phyloP scores from a whole-genome alignment of 495 filamentous ascomycete genomes.

The Wilcoxina mikolae region DNA sequence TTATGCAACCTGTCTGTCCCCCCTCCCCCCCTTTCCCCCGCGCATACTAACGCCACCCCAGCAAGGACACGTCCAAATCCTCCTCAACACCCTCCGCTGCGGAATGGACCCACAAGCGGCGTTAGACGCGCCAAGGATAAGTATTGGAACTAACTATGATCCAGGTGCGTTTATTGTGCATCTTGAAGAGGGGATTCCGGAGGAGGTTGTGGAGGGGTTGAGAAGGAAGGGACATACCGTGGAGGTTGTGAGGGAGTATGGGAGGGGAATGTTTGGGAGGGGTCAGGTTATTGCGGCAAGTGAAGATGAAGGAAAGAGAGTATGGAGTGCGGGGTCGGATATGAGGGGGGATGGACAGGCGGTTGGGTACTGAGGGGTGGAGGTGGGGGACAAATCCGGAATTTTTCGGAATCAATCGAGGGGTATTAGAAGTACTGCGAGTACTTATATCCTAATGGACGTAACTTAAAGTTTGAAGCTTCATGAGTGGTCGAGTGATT shows the following conservation, averaged over 20 bases:
- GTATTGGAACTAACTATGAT: slow-evolving; percentile 40
- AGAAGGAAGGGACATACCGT: slow-evolving; percentile 57
- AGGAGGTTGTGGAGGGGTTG: slow-evolving; percentile 51
- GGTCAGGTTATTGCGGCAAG: slow-evolving; percentile 70
- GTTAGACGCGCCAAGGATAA: slow-evolving; percentile 77
- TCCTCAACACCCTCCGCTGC: slow-evolving; percentile 80
- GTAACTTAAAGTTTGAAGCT: no score
- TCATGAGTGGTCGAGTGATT: no score
- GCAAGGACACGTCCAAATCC: slow-evolving; percentile 89
- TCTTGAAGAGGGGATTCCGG: slow-evolving; percentile 72
- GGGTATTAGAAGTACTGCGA: no score
- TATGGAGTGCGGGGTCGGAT: slow-evolving; percentile 83
- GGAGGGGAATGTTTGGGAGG: slow-evolving; percentile 64
- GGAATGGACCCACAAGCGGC: slow-evolving; percentile 76
- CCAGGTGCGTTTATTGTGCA: slow-evolving; percentile 39
- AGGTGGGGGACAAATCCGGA: no score
- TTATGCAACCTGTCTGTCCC: slow-evolving; percentile 69
- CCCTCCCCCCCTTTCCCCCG: not conserved
- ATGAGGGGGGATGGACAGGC: slow-evolving; percentile 61
- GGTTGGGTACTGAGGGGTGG: slow-evolving; percentile 25
- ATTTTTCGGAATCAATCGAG: no score
- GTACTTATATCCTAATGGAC: no score
- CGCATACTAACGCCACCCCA: not conserved
- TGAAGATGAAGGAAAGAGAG: slow-evolving; percentile 48
- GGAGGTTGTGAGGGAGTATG: slow-evolving; percentile 49